Evolutionary conservation across 2,329 filamentous ascomycete species (phyloP), one percentile per base, ranked within the genome.

Genomic region (Colletotrichum lentis): DNA sequence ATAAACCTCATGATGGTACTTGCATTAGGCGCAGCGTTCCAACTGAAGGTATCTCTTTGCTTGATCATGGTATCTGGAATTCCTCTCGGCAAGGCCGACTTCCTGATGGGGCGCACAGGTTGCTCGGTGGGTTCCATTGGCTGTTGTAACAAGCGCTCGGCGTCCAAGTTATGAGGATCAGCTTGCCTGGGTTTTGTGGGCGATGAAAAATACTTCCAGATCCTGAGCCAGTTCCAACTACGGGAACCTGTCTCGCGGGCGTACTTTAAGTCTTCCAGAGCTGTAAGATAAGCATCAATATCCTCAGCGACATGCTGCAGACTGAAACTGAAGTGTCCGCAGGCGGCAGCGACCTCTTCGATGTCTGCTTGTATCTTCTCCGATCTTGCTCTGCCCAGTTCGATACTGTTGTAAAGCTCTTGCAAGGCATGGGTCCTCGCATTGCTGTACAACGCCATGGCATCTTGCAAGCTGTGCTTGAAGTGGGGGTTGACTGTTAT

Each of bases 321-420:
- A 50, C 92, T 96, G 76, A 96, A 97, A 75, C 92, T 95, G 76
- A 98, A 99, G 78, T 98, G 94, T 0, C 96, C 95, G 75, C 96
- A 99, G 64, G 94, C 96, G n/a, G 96, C 95, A 47, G 95, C 94
- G 12, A 98, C 94, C 78, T 99, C 96, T 77, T 99, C 96, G 65
- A 97, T 94, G 77, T 98, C 96, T 2, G 95, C 96, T 75, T 96
- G 91, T 10, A 95, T 86, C 70, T 91, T 91, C 60, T 93, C 85
- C 0, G 91, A 90, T 49, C 88, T 86, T 3, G 88, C 83, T 66
- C 88, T 88, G 12, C 87, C 88, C 46, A 94, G 83, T 73, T 94
- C 90, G 69, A 94, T 93, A 59, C 87, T 91, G 70, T 87, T 89
- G 78, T 99, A 98, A 0, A 99, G 84, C 65, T 91, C 86, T 64